Conservation (phyloP, 139 green algal species). For the Chlorokybus atmophyticus region DNA sequence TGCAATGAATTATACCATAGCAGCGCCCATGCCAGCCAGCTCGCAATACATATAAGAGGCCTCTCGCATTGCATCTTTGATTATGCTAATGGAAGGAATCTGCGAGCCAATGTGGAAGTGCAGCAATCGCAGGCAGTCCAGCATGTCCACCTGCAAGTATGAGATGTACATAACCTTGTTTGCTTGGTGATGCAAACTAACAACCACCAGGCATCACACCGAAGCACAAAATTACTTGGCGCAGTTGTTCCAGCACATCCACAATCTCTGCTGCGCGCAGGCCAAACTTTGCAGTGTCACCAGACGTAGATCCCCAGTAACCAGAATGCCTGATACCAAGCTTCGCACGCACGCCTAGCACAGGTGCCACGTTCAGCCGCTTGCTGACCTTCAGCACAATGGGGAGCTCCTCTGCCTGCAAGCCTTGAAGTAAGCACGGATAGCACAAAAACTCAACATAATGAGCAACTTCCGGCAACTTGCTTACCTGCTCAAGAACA, state of each 20-base stretch:
- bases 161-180: slow-evolving; percentile 2
- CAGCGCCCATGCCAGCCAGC: slow-evolving; percentile 38
- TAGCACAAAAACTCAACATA: slow-evolving; percentile 12
- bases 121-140: slow-evolving; percentile 45
- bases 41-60: slow-evolving; percentile 43
- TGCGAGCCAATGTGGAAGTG: slow-evolving; percentile 57
- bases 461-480: slow-evolving; percentile 24
- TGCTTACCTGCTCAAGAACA: slow-evolving; percentile 46
- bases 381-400: slow-evolving; percentile 7
- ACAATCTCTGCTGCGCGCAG: slow-evolving; percentile 40
- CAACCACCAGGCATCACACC: slow-evolving; percentile 9
- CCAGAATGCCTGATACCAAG: slow-evolving; percentile 43
- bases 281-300: slow-evolving; percentile 43
- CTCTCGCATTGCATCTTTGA: slow-evolving; percentile 52
- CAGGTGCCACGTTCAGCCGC: slow-evolving; percentile 10
- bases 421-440: too few relatives aligned
- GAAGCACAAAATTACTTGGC: slow-evolving; percentile 14
- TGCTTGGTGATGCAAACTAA: slow-evolving; percentile 20
- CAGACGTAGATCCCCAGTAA: slow-evolving; percentile 53
- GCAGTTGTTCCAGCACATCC: slow-evolving; percentile 24
- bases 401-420: slow-evolving; percentile 11
- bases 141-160: slow-evolving; percentile 22
- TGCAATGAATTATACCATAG: too few relatives aligned
- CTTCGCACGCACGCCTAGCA: slow-evolving; percentile 45
- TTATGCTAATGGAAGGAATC: slow-evolving; percentile 43